phyloP scores from a whole-genome alignment of 2,329 filamentous ascomycete genomes.

The Stachybotrys echinatus region DNA sequence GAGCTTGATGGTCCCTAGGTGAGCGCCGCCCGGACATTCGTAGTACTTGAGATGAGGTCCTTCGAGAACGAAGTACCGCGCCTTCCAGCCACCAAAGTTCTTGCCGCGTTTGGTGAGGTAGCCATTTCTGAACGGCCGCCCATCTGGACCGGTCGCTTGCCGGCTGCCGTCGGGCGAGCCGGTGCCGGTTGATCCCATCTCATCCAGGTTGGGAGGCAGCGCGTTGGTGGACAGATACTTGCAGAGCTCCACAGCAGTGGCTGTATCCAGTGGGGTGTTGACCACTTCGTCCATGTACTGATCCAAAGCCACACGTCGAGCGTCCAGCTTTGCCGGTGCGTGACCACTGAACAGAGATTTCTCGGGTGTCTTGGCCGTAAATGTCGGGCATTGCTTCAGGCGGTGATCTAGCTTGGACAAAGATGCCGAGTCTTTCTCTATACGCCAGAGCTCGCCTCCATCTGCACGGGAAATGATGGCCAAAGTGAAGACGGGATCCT shows the following conservation, averaged over 20 bases:
- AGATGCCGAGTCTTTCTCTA: conserved; percentile 85
- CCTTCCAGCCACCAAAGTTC: conserved; percentile 99
- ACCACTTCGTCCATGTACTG: conserved; percentile 80
- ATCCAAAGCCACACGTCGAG: conserved; percentile 74
- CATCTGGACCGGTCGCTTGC: conserved; percentile 49
- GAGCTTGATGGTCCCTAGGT: conserved; percentile 90
- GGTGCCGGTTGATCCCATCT: conserved; percentile 31
- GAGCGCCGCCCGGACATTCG: conserved; percentile 82
- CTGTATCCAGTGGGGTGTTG: conserved; percentile 73
- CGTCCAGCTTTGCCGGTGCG: conserved; percentile 88
- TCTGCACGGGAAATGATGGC: conserved; percentile 76
- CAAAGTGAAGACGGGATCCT: conserved; percentile 90
- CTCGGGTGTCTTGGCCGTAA: conserved; percentile 76
- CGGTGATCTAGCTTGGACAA: conserved; percentile 77
- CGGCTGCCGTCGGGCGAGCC: conserved; percentile 18
- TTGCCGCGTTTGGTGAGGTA: conserved; percentile 96
- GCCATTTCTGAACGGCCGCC: conserved; percentile 71
- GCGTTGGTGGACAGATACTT: conserved; percentile 72
- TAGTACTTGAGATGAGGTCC: conserved; percentile 76
- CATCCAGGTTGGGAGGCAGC: conserved; percentile 57
- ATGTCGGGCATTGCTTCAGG: conserved; percentile 67
- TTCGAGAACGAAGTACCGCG: conserved; percentile 59
- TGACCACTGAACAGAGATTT: conserved; percentile 84
- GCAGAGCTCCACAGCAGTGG: conserved; percentile 75
- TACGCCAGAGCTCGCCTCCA: conserved; percentile 78